Percentiles rank a stretch among this genome's conserved stretches.
Conservation (phyloP, 495 filamentous ascomycete species). For the Lepidopterella palustris region DNA sequence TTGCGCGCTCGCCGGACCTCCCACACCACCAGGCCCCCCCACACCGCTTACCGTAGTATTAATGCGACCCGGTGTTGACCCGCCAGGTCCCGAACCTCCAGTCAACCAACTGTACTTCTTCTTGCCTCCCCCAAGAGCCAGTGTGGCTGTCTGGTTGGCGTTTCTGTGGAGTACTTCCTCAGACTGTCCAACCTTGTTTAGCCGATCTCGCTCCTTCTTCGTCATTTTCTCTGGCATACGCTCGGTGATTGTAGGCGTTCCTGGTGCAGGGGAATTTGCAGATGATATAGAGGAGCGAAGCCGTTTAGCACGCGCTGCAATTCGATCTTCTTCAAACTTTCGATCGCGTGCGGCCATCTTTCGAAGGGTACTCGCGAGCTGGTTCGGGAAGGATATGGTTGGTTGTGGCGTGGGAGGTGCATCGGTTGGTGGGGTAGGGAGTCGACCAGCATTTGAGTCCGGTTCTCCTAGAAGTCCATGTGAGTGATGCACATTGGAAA, state of each 20-base stretch:
- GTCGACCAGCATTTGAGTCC: conserved; percentile 13
- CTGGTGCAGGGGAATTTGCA: conserved; percentile 34
- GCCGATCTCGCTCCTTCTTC: conserved; percentile 52
- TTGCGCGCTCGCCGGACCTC: conserved; percentile 2
- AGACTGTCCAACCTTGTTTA: conserved; percentile 45
- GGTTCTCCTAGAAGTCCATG: neutral
- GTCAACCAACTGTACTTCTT: conserved; percentile 38
- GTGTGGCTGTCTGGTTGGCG: conserved; percentile 35
- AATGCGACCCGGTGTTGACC: conserved; percentile 26
- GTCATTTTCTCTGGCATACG: conserved; percentile 36
- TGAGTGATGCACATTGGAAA: neutral
- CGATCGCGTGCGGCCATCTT: conserved; percentile 26
- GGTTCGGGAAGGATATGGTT: conserved; percentile 26
- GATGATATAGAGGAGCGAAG: conserved; percentile 37
- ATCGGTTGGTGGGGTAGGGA: conserved; percentile 26
- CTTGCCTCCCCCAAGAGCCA: conserved; percentile 31
- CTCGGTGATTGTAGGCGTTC: conserved; percentile 35
- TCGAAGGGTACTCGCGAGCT: conserved; percentile 26
- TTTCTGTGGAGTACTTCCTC: conserved; percentile 29
- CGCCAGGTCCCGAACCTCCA: conserved; percentile 15
- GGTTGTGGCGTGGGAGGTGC: conserved; percentile 26
- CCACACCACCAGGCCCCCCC: conserved; percentile 9
- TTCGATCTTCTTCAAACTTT: conserved; percentile 46
- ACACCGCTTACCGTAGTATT: conserved; percentile 29
- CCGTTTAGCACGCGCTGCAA: conserved; percentile 39